Evolutionary conservation across 2,329 filamentous ascomycete species (phyloP).

Genomic region (Fusarium pilosicola): DNA sequence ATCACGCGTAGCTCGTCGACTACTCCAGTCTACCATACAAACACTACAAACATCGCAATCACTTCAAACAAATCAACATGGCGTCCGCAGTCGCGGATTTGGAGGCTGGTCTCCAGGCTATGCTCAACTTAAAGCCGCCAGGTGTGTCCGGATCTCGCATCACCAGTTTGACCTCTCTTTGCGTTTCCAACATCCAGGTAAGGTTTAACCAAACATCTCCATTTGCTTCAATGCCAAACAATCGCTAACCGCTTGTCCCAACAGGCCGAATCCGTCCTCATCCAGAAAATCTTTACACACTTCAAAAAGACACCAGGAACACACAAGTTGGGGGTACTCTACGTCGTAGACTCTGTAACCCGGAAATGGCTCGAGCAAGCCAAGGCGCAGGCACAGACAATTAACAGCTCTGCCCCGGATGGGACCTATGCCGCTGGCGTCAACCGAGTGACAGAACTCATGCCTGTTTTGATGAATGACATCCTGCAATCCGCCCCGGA

Average conservation of each 20-base stretch:
- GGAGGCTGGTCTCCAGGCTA: slow-evolving; percentile 88
- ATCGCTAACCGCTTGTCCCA: slow-evolving; percentile 38
- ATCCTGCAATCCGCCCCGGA: slow-evolving; percentile 87
- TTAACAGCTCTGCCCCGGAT: slow-evolving; percentile 83
- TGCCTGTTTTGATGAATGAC: slow-evolving; percentile 95
- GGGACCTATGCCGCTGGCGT: slow-evolving; percentile 96
- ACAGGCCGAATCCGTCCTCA: slow-evolving; percentile 91
- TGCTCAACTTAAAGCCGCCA: slow-evolving; percentile 90
- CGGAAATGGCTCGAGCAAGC: slow-evolving; percentile 98
- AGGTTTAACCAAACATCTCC: slow-evolving; percentile 22
- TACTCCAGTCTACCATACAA: slow-evolving; percentile 38
- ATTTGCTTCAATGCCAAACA: not conserved
- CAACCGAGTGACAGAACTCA: slow-evolving; percentile 93
- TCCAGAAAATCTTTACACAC: slow-evolving; percentile 96
- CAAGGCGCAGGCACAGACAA: slow-evolving; percentile 82
- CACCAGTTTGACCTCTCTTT: slow-evolving; percentile 84
- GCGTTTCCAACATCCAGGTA: slow-evolving; percentile 92
- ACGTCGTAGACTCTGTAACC: slow-evolving; percentile 99
- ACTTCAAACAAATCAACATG: slow-evolving; percentile 59
- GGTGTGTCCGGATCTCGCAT: slow-evolving; percentile 96
- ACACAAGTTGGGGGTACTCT: slow-evolving; percentile 98
- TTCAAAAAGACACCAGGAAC: slow-evolving; percentile 95
- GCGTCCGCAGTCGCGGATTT: slow-evolving; percentile 89
- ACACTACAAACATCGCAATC: slow-evolving; percentile 5
- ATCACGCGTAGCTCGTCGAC: slow-evolving; percentile 37